These are phyloP conservation scores for Epichloe baconii DNA, from an alignment of 2,329 filamentous ascomycete species.

Conservation along the genomic window DNA sequence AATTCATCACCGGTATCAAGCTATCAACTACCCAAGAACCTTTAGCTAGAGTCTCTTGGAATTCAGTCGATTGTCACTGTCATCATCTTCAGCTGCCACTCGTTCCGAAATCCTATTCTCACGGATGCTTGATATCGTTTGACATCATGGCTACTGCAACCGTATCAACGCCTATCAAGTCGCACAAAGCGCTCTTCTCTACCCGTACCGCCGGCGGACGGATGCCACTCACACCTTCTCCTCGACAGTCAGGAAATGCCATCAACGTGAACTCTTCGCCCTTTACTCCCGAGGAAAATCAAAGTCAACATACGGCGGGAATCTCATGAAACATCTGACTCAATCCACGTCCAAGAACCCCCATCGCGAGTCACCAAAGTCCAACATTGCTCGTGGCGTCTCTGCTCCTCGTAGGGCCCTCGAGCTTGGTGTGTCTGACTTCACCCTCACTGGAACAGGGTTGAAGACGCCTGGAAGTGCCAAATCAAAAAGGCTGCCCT, in stretches of 20 bases:
- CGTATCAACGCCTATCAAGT: conserved; percentile 88
- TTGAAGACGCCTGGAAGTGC: conserved; percentile 45
- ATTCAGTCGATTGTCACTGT: conserved; percentile 34
- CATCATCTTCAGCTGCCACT: conserved; percentile 31
- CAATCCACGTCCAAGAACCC: conserved; percentile 52
- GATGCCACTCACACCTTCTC: conserved; percentile 88
- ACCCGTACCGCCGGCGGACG: conserved; percentile 87
- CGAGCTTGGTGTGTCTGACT: conserved; percentile 87
- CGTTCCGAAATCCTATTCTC: conserved; percentile 20
- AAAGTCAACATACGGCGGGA: conserved; percentile 70
- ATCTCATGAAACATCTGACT: conserved; percentile 66
- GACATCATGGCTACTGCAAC: conserved; percentile 64
- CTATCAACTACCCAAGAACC: conserved; percentile 41
- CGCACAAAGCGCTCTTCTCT: conserved; percentile 84
- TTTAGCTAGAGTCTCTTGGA: conserved; percentile 49
- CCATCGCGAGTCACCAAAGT: conserved; percentile 85
- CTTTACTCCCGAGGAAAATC: conserved; percentile 56
- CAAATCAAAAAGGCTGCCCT: conserved; percentile 43
- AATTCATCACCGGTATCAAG: conserved; percentile 25
- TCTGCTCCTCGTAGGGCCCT: conserved; percentile 70
- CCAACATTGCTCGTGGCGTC: conserved; percentile 70
- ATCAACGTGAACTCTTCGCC: conserved; percentile 55
- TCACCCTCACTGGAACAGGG: conserved; percentile 77
- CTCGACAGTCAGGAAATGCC: conserved; percentile 49
- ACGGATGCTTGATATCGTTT: conserved; percentile 12